A percentile compares a stretch with the other conserved stretches of the same genome.
Conservation (phyloP, 768 basidiomycete genomes). For the Coprinellus micaceus region DNA sequence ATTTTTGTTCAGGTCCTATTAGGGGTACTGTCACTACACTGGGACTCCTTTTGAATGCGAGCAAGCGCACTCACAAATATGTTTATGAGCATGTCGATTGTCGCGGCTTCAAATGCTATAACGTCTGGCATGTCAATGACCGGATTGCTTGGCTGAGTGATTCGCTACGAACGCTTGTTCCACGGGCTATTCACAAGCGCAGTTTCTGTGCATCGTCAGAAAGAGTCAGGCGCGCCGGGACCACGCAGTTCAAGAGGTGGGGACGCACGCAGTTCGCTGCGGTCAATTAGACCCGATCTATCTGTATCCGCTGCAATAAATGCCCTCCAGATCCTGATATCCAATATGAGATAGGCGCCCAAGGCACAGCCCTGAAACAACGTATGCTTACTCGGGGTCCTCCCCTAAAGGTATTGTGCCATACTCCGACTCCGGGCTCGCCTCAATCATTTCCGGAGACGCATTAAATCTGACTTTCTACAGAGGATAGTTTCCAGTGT, state of each 20-base stretch:
- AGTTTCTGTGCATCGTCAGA: background rate
- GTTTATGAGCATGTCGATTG: background rate
- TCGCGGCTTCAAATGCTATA: background rate
- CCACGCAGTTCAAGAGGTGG: background rate
- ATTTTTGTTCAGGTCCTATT: background rate
- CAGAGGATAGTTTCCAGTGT: background rate
- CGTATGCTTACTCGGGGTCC: too few relatives aligned
- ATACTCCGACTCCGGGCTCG: too few relatives aligned
- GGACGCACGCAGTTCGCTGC: background rate
- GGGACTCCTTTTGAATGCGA: background rate
- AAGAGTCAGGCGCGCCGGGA: background rate
- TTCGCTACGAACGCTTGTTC: background rate
- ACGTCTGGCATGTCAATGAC: background rate
- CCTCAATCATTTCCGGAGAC: background rate
- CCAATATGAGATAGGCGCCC: too few relatives aligned
- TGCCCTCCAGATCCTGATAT: background rate
- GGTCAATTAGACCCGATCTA: background rate
- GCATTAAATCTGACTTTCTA: background rate
- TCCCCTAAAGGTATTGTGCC: too few relatives aligned
- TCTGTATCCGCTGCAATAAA: background rate
- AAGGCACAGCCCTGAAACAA: too few relatives aligned
- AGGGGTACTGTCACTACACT: background rate
- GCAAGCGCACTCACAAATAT: background rate
- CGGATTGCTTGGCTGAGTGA: too few relatives aligned
- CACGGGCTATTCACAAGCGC: background rate